Evolutionary conservation across 768 basidiomycete genomes (phyloP), one percentile per base, ranked within the genome.

Genomic region (Pleurotus ostreatus): DNA sequence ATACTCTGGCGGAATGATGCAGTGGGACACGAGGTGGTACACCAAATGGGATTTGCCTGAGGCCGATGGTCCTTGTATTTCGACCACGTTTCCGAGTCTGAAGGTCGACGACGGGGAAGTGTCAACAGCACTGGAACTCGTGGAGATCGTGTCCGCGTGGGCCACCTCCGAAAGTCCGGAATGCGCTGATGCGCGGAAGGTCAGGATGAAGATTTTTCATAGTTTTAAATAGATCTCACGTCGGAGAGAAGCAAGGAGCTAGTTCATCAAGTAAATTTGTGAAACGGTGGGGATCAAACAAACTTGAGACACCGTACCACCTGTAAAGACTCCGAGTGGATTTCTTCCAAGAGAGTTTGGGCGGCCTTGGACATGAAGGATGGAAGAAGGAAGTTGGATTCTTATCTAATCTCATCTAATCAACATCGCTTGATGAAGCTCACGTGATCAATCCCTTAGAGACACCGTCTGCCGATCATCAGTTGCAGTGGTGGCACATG

Each of bases 31-130:
- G 48, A 91, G 67, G 64, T 81, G 78, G 65, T 87, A 87, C 23
- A 92, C 69, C n/a, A 94, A 71, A 60, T 88, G 86, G 2, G 88
- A 86, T 71, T 94, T 94, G 25, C 89, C 92, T 5, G 86, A 83
- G 23, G 77, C 79, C 3, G 90, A 74, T 2, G 84, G 80, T 1
- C 92, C 92, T 68, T 92, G 86, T 18, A 94, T 75, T 68, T 90
- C 86, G 60, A 93, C 70, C 40, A 89, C 76, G 66, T 91, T 85
- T 37, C 86, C 86, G 46, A 75, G 73, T 63, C 60, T 65, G 46
- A 68, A 61, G 16, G 61, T 62, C 20, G 60, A 55, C 47, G 47
- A 49, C 53, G 51, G 41, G 40, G 49, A 51, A 22, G 46, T 23
- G 25, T 49, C 55, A 34, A 11, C 30, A 34, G 30, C 30, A 34